phyloP scores from a whole-genome alignment of 2,329 filamentous ascomycete species.

The Colletotrichum trifolii region DNA sequence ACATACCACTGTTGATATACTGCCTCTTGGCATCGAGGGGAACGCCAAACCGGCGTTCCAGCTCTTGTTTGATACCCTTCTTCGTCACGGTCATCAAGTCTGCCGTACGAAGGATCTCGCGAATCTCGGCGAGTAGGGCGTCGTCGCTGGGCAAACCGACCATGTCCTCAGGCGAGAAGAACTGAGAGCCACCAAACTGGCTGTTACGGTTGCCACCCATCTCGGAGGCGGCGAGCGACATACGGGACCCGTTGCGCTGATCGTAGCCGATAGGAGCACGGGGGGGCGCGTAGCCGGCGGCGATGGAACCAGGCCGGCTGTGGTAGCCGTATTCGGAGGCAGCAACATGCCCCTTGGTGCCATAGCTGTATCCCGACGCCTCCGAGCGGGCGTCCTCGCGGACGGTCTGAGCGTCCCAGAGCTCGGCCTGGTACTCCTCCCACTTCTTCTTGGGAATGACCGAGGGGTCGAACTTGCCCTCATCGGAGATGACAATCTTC shows the following conservation, averaged over 20 bases:
- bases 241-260: slow-evolving; percentile 66
- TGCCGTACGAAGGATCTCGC: slow-evolving; percentile 89
- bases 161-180: slow-evolving; percentile 74
- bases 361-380: slow-evolving; percentile 93
- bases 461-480: slow-evolving; percentile 95
- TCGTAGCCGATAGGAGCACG: slow-evolving; percentile 64
- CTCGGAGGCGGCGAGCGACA: slow-evolving; percentile 85
- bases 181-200: slow-evolving; percentile 69
- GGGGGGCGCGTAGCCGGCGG: slow-evolving; percentile 49
- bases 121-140: slow-evolving; percentile 89
- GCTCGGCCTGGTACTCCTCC: slow-evolving; percentile 98
- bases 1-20: slow-evolving; percentile 93
- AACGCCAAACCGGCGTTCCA: slow-evolving; percentile 91
- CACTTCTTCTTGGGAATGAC: slow-evolving; percentile 98
- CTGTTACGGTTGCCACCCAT: slow-evolving; percentile 69
- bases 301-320: slow-evolving; percentile 67
- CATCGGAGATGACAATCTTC: slow-evolving; percentile 93
- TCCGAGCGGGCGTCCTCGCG: slow-evolving; percentile 86
- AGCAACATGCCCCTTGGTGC: slow-evolving; percentile 76
- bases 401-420: slow-evolving; percentile 94
- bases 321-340: slow-evolving; percentile 78
- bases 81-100: slow-evolving; percentile 99
- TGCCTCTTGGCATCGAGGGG: slow-evolving; percentile 87
- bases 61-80: slow-evolving; percentile 95
- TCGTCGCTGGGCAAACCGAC: slow-evolving; percentile 87